Evolutionary conservation across 495 filamentous ascomycete species (phyloP).

Genomic region (Ramalina peruviana): DNA sequence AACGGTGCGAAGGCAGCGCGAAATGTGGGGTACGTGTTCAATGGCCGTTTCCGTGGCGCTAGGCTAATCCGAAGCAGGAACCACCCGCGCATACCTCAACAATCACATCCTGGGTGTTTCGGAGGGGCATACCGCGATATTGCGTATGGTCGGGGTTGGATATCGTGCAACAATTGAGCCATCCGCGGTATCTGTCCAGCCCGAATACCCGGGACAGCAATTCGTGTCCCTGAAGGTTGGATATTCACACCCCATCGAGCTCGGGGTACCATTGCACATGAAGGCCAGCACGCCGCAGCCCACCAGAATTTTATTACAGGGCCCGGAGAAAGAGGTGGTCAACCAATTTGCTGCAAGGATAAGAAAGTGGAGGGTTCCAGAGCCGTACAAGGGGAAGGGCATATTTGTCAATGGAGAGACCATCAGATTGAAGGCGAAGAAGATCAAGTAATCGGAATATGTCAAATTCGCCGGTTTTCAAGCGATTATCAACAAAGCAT

Average conservation of each 20-base stretch:
- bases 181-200: constrained; percentile 49
- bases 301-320: constrained; percentile 85
- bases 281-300: constrained; percentile 82
- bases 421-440: constrained; percentile 95
- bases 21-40: constrained; percentile 82
- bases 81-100: constrained; percentile 74
- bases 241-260: constrained; percentile 87
- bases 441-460: constrained; percentile 61
- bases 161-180: constrained; percentile 78
- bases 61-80: constrained; percentile 41
- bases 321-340: constrained; percentile 68
- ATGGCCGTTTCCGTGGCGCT: neutral
- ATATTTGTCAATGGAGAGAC: constrained; percentile 96
- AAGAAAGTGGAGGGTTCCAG: constrained; percentile 73
- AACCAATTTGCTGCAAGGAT: constrained; percentile 86
- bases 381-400: constrained; percentile 98
- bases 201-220: constrained; percentile 65
- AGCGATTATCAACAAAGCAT: too few species aligned
- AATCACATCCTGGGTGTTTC: constrained; percentile 86
- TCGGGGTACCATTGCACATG: constrained; percentile 68
- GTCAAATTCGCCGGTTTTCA: too few species aligned
- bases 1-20: constrained; percentile 57
- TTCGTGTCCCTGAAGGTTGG: constrained; percentile 89
- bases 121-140: constrained; percentile 85
- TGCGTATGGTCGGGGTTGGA: constrained; percentile 90